Conservation (phyloP, 1,284 basidiomycete species). For the Sporisorium scitamineum region DNA sequence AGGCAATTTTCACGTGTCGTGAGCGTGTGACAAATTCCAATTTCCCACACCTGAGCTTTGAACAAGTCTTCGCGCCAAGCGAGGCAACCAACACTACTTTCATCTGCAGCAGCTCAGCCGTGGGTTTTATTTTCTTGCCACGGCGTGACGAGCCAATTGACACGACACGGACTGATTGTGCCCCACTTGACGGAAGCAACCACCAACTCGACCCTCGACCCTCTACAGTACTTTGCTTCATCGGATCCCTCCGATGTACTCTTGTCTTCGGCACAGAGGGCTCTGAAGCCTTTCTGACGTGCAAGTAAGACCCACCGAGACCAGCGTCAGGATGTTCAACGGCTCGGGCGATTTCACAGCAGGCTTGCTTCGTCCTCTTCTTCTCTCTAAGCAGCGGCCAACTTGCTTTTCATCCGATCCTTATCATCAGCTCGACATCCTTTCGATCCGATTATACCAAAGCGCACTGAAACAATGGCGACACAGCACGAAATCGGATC, state of each 20-base stretch:
- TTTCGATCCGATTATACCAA: background rate
- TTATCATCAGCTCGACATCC: background rate
- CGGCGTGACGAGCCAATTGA: slow-evolving; percentile 12
- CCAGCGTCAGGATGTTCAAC: background rate
- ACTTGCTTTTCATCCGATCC: background rate
- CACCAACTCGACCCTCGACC: background rate
- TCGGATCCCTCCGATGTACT: slow-evolving; percentile 9
- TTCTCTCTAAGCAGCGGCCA: background rate
- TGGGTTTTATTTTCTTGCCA: background rate
- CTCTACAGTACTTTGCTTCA: background rate
- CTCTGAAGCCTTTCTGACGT: background rate
- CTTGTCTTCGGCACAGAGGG: background rate
- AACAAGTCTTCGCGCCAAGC: background rate
- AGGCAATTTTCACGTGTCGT: slow-evolving; percentile 34
- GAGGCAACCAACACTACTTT: slow-evolving; percentile 13
- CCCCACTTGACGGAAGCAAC: background rate
- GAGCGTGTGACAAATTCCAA: slow-evolving; percentile 18
- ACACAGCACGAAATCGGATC: background rate
- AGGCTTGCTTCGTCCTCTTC: background rate
- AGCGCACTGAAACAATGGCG: background rate
- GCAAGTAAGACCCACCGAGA: background rate
- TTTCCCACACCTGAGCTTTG: too few relatives aligned
- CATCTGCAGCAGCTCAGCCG: slow-evolving; percentile 3
- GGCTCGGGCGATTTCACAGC: background rate
- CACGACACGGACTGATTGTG: slow-evolving; percentile 8